Evolutionary conservation across 2,329 filamentous ascomycete species (phyloP).

Genomic region (Penicillium concentricum): DNA sequence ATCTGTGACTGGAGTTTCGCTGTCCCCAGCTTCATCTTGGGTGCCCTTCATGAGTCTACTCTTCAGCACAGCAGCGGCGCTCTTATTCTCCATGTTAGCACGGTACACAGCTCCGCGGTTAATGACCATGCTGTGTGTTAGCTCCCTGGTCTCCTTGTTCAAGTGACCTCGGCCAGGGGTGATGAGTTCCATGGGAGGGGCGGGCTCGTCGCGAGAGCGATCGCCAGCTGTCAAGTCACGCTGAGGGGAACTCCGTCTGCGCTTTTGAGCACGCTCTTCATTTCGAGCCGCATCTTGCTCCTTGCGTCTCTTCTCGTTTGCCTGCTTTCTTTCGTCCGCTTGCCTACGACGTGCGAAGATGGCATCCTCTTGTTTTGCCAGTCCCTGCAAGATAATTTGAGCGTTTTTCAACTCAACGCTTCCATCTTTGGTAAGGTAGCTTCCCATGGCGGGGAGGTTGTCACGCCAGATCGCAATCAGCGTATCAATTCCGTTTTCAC

Average conservation of each 20-base stretch:
- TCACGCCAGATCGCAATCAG: conserved; percentile 97
- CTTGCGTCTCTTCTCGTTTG: conserved; percentile 74
- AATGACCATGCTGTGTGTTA: conserved; percentile 87
- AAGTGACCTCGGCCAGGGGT: conserved; percentile 55
- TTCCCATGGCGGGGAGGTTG: conserved; percentile 85
- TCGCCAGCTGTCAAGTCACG: conserved; percentile 34
- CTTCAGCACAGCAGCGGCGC: conserved; percentile 84
- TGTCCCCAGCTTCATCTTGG: conserved; percentile 17
- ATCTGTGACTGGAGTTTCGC: conserved; percentile 28
- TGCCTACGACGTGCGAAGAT: conserved; percentile 90
- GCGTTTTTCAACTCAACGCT: conserved; percentile 83
- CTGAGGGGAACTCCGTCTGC: conserved; percentile 46
- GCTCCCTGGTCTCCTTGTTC: conserved; percentile 56
- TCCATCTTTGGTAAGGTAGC: conserved; percentile 94
- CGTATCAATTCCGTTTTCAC: conserved; percentile 95
- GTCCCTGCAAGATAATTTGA: conserved; percentile 80
- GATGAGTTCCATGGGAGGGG: conserved; percentile 57
- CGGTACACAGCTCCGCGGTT: conserved; percentile 66
- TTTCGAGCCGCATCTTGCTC: conserved; percentile 62
- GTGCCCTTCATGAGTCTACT: conserved; percentile 63
- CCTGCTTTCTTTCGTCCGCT: conserved; percentile 78
- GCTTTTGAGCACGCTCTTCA: conserved; percentile 43
- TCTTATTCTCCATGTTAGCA: conserved; percentile 85
- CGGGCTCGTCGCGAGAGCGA: conserved; percentile 28
- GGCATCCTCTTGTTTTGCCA: conserved; percentile 88